Evolutionary conservation across 139 green algal species (phyloP), one percentile per base, ranked within the genome.

Genomic region (Nannochloris sp.): DNA sequence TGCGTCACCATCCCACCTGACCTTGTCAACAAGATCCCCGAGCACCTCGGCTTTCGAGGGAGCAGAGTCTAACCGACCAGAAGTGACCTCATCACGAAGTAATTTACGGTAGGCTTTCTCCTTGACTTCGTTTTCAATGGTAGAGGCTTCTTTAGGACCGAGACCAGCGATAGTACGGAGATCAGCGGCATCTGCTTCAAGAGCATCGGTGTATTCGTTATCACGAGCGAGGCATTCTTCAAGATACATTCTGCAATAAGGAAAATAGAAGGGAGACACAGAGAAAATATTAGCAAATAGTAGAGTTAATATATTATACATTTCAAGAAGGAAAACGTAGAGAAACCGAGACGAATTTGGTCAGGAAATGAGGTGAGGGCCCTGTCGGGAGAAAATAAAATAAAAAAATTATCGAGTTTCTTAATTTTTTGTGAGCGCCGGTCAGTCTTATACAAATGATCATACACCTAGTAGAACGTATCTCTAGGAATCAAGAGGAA

Each of bases 1-100:
- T 6, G 85, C 81, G 53, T 95, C 85, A 27, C 85, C 73, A 45
- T 79, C 70, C 67, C 92, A 91, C 24, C 76, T 64, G 31, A 92
- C 75, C 14, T 64, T 60, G 25, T 96, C 80, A 68, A 90, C 93
- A 57, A 97, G 81, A 19, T 80, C 51, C 30, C 86, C 74, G 46
- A 97, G 83, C 59, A 93, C 79, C 64, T 69, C 64, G 7, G 80
- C 80, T 64, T 82, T 82, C 65, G 62, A 77, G 30, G 62, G 31
- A 0, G 80, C 82, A 14, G 61, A 47, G 27, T 83, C 82, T 54
- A 89, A 60, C 32, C 65, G 54, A 19, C 79, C 79, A 23, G 62
- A 82, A 10, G 36, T 75, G n/a, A 95, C 77, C 55, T 88, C 85
- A 37, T 90, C 87, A n/a, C 79, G 65, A 34, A 95, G 81, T 76